phyloP scores from a whole-genome alignment of 202 grass and related monocot species.

The Saccharum hybrid region DNA sequence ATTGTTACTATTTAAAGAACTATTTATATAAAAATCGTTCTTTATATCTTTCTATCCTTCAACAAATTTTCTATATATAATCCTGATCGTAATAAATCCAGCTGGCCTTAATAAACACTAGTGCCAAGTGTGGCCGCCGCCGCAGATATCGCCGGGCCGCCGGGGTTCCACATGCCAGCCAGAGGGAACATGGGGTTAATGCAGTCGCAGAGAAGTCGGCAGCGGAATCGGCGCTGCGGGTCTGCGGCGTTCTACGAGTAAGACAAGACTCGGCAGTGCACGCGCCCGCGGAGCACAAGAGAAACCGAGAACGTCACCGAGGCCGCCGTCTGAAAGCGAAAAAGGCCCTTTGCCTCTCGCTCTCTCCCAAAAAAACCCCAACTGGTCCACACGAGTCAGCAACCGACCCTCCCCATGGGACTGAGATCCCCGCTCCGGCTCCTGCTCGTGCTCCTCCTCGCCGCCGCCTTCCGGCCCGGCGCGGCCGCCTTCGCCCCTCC shows the following conservation, averaged over 20 bases:
- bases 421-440: constrained; percentile 24
- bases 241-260: too few relatives aligned
- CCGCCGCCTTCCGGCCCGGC: constrained; percentile 33
- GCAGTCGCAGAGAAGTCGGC: neutral
- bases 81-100: too few relatives aligned
- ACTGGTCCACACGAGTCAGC: neutral
- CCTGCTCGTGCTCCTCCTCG: constrained; percentile 46
- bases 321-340: neutral
- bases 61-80: neutral
- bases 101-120: too few relatives aligned
- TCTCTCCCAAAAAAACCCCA: neutral
- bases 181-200: neutral
- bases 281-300: neutral
- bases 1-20: neutral
- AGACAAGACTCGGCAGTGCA: neutral
- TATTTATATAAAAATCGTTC: neutral
- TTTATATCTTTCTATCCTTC: neutral
- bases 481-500: constrained; percentile 54
- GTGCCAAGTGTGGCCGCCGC: neutral
- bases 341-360: neutral
- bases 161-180: neutral
- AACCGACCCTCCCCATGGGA: constrained; percentile 29
- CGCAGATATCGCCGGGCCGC: neutral
- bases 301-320: neutral
- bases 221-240: neutral